Evolutionary conservation across 345 rosid species (phyloP), one percentile per base, ranked within the genome.

Genomic region (Linum usitatissimum): DNA sequence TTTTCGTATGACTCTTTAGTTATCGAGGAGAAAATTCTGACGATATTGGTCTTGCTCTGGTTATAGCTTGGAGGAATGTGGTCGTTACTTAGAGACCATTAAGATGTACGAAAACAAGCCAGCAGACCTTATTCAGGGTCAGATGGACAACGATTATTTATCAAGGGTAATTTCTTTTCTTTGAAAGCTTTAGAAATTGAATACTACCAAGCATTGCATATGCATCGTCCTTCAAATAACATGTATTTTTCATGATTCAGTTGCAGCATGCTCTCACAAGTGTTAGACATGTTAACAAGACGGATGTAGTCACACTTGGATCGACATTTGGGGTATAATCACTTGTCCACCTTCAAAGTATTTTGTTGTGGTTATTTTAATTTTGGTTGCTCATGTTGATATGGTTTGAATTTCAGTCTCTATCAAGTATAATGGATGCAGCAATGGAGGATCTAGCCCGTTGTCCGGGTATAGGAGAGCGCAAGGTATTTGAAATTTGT

Each of bases 391-490:
- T 4, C 36, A 36, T 62, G 9, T 62, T 63, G 19, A 0, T 62
- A 57, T 2, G 48, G 4, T 61, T 23, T 64, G 49, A 21, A 59
- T 65, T 36, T 60, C 81, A 84, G 99, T 90, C 97, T 63, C 87
- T 86, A 70, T 79, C 91, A 21, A 80, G 83, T 83, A 73, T 90
- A 56, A 86, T 93, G 69, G 99, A 93, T 74, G 97, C 97, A 65
- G 90, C 92, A 3, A 84, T 84, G 99, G 97, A 90, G 74, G 97
- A 90, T 76, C 73, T 90, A 68, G 88, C 99, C 67, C 80, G 87
- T 40, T 90, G 97, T 74, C 99, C 99, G 9, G 99, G 96, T 69
- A 87, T 90, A 34, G 96, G 97, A 23, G 97, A 90, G 71, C 84
- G 94, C 59, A 93, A 93, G 97, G 99, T 90, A 72, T 40, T 12